Base-by-base conservation (phyloP, 805 yeast species). In the Schwanniomyces vanrijiae region DNA sequence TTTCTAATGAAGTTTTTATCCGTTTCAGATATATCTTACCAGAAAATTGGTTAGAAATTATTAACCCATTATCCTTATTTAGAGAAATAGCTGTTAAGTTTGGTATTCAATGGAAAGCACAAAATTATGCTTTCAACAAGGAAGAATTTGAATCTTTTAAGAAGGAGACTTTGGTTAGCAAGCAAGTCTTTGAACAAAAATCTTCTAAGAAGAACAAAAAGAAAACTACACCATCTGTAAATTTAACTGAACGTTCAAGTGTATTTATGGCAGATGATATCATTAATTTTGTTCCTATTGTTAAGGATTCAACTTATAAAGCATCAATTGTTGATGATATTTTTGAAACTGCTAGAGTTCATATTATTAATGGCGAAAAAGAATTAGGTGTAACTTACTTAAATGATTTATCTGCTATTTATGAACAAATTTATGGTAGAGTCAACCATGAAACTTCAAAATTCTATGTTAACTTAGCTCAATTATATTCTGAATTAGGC, bases 71-170 rank as follows among this genome's bases (percentile, higher is more conserved):
- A 18, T 81, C 78, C 43, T 59, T 86, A 37, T 72, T 89, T 57
- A 83, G 91, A 68, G 87, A 84, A 54, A 75, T 90, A 52, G 83
- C 96, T 9, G 58, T 73, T 45, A 86, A 88, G 66, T 81, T 84
- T 55, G 98, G 98, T 68, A 81, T 92, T 44, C 99, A 94, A 72
- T 85, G 96, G 88, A 68, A 73, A 50, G 73, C 78, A 9, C 76
- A 68, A 51, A 60, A 68, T 9, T 83, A 80, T 59, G 68, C 63
- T 10, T 80, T 81, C 62, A 73, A 80, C 28, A 61, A 62, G 39
- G 81, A 73, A 39, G 65, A 58, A 16, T 64, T 73, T 37, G 71
- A 66, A 25, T 50, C 54, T n/a, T 46, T 55, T 21, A 47, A 60
- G 11, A 76, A 66, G 3, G 65, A 61, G 43, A 52, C 61, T 33